Conservation (phyloP, 2,329 filamentous ascomycete genomes). For the Pyrenochaeta sp. region DNA sequence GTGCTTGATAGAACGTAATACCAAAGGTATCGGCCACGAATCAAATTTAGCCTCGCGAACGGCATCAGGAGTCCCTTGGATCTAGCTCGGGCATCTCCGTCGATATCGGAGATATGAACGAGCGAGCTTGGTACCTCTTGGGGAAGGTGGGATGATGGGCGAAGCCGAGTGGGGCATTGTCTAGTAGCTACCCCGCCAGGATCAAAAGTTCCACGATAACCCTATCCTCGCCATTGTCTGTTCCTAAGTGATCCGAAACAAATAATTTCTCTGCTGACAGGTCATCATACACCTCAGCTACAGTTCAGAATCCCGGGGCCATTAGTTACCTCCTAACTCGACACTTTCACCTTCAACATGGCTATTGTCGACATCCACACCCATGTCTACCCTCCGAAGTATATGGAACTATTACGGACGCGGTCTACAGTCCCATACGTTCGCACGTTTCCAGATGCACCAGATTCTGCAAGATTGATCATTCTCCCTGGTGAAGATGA, state of each 20-base stretch:
- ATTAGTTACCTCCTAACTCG: too few relatives aligned
- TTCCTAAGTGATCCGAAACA: too few relatives aligned
- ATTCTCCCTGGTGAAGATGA: conserved; percentile 67
- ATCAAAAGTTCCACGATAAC: conserved; percentile 17
- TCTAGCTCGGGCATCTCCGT: conserved; percentile 29
- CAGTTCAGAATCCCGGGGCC: too few relatives aligned
- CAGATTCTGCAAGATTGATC: conserved; percentile 67
- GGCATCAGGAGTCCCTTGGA: too few relatives aligned
- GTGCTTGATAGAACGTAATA: conserved; percentile 13
- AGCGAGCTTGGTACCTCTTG: conserved; percentile 27
- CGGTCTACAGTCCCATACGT: conserved; percentile 73
- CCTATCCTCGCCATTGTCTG: conserved; percentile 1
- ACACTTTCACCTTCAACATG: conserved; percentile 27
- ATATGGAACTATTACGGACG: conserved; percentile 64
- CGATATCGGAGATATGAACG: conserved; percentile 1
- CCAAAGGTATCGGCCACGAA: background rate
- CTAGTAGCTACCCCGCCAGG: conserved; percentile 29
- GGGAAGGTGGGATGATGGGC: conserved; percentile 42
- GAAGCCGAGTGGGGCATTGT: conserved; percentile 30
- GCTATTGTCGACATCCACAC: conserved; percentile 67
- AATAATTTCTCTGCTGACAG: too few relatives aligned
- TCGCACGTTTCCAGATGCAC: conserved; percentile 65
- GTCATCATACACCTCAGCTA: conserved; percentile 1
- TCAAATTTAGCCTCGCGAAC: too few relatives aligned
- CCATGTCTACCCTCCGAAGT: conserved; percentile 68